Conservation (phyloP, 75 land plant species). For the Chamaecyparis obtusa region DNA sequence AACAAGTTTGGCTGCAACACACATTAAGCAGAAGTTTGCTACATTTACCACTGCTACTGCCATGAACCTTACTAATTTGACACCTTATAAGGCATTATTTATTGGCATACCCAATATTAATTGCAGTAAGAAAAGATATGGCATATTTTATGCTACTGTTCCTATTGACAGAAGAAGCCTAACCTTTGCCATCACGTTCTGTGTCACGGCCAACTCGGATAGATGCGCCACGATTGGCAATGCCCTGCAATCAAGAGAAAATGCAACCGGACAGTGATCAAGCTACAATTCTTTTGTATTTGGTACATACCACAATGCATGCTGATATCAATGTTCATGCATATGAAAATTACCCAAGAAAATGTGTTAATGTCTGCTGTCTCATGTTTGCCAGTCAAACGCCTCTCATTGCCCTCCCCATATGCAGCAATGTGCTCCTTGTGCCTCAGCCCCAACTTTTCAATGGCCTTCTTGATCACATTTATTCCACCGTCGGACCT, state of each 20-base stretch:
- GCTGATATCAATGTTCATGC: background rate
- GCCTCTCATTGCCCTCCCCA: slow-evolving; percentile 72
- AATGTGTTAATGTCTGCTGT: slow-evolving; percentile 63
- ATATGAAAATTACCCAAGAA: slow-evolving; percentile 39
- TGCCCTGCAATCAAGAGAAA: slow-evolving; percentile 37
- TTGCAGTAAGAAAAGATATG: background rate
- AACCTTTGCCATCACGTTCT: slow-evolving; percentile 47
- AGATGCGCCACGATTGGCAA: slow-evolving; percentile 64
- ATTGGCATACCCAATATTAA: background rate
- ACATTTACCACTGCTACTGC: background rate
- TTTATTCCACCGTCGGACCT: slow-evolving; percentile 58
- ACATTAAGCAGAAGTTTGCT: background rate
- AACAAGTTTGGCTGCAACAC: background rate
- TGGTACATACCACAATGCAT: background rate
- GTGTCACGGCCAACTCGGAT: slow-evolving; percentile 56
- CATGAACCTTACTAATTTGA: background rate
- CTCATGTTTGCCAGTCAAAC: slow-evolving; percentile 70
- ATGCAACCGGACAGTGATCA: background rate
- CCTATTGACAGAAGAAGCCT: background rate
- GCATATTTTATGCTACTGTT: background rate
- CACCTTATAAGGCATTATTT: background rate
- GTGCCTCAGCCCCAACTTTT: slow-evolving; percentile 63
- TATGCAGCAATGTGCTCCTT: slow-evolving; percentile 72
- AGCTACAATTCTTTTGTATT: background rate
- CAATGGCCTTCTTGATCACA: slow-evolving; percentile 64